Evolutionary conservation across 441 rosid genomes (phyloP).

Genomic region (Erodium texanum): DNA sequence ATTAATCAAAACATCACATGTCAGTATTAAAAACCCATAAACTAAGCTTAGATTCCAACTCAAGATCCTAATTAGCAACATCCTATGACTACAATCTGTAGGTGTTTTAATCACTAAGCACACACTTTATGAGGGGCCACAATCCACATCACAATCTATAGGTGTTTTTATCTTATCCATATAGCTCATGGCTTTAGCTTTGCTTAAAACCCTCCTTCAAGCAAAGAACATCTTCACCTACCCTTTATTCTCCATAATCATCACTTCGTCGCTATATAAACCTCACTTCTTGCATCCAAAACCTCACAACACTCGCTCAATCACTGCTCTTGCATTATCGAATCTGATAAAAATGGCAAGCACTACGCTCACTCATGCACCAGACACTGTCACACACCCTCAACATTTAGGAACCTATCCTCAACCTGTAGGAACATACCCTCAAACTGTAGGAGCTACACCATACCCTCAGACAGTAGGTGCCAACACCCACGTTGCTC

Average conservation of each 20-base stretch:
- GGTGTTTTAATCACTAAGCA: too few species aligned
- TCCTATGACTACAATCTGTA: too few species aligned
- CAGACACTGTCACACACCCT: background rate
- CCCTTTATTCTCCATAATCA: conserved; percentile 20
- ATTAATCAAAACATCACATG: background rate
- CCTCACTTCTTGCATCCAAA: conserved; percentile 1
- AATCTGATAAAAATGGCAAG: conserved; percentile 9
- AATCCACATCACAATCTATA: background rate
- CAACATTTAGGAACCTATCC: too few species aligned
- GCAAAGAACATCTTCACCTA: conserved; percentile 21
- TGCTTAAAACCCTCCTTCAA: conserved; percentile 18
- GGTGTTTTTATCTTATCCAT: background rate
- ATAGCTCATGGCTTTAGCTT: conserved; percentile 19
- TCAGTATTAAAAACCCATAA: background rate
- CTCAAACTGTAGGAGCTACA: background rate
- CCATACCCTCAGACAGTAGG: conserved; percentile 1
- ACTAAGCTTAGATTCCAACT: background rate
- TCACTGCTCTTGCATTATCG: background rate
- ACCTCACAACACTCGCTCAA: conserved; percentile 1
- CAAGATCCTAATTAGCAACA: background rate
- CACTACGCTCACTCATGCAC: background rate
- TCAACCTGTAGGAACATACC: too few species aligned
- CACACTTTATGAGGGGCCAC: conserved; percentile 7
- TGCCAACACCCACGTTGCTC: background rate
- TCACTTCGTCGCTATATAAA: conserved; percentile 16